Percentiles rank a stretch among this genome's conserved stretches.
Evolutionary conservation across 2,329 filamentous ascomycete genomes (phyloP).

Genomic region (Cordyceps fumosorosea): DNA sequence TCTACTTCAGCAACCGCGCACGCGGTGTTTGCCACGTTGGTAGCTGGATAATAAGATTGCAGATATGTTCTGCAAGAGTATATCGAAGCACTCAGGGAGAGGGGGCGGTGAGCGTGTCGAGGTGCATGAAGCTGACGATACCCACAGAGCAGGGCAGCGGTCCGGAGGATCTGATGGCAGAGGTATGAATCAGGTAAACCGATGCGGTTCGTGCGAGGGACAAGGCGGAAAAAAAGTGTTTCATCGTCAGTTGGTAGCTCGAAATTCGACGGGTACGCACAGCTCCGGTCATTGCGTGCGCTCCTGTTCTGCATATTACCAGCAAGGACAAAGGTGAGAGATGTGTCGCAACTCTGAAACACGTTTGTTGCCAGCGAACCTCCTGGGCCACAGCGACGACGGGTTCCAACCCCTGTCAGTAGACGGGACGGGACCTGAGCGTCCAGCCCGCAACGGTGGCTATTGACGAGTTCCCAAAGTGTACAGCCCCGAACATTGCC

Average conservation of each 20-base stretch:
- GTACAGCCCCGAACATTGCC: background rate
- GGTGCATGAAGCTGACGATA: background rate
- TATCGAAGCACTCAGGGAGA: background rate
- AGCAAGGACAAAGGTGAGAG: background rate
- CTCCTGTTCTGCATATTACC: background rate
- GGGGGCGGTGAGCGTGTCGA: background rate
- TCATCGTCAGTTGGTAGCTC: constrained; percentile 1
- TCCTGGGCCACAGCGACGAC: background rate
- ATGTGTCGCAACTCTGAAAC: constrained; percentile 6
- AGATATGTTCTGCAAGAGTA: background rate
- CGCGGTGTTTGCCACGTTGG: too few relatives aligned
- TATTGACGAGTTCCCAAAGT: background rate
- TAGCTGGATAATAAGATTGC: background rate
- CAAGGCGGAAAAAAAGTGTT: background rate
- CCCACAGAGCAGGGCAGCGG: background rate
- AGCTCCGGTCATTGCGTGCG: background rate
- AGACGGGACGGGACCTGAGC: constrained; percentile 4
- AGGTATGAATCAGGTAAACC: background rate
- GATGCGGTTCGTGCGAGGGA: background rate
- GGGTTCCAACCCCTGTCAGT: background rate
- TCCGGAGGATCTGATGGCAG: background rate
- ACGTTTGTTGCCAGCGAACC: background rate
- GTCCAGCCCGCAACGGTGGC: background rate
- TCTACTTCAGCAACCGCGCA: background rate
- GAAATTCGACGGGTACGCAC: background rate